Evolutionary conservation across 495 filamentous ascomycete genomes (phyloP).

Genomic region (Neurospora sp.): DNA sequence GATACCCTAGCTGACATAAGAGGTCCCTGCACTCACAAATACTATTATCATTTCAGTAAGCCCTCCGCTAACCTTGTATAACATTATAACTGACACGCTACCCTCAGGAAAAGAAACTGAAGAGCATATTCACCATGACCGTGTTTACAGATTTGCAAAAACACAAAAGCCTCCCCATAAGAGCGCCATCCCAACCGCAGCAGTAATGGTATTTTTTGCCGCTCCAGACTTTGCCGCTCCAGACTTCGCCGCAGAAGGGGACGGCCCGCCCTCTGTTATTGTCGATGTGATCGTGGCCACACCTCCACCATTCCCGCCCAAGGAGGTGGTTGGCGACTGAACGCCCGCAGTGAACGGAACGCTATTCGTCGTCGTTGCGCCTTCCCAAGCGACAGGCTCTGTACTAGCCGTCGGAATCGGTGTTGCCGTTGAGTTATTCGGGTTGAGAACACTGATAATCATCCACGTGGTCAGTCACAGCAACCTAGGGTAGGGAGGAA

Average conservation of each 20-base stretch:
- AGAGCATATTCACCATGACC: background rate
- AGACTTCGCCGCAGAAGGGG: background rate
- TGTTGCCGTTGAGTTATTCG: slow-evolving; percentile 19
- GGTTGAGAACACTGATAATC: slow-evolving; percentile 24
- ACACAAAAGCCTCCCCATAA: background rate
- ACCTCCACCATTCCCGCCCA: background rate
- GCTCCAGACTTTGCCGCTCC: background rate
- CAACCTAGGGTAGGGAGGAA: background rate
- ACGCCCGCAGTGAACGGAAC: slow-evolving; percentile 39
- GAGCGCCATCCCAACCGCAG: background rate
- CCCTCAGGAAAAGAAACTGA: background rate
- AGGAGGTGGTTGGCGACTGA: slow-evolving; percentile 14
- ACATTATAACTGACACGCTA: background rate
- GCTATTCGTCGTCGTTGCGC: slow-evolving; percentile 31
- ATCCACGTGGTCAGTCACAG: too few species aligned
- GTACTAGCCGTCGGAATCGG: slow-evolving; percentile 31
- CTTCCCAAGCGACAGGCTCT: slow-evolving; percentile 41
- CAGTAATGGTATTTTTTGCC: background rate
- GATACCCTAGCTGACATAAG: background rate
- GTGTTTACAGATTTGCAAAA: background rate
- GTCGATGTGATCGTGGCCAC: background rate
- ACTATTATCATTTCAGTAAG: background rate
- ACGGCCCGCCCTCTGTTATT: background rate
- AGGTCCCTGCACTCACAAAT: background rate
- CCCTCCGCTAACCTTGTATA: background rate